Percentiles rank a stretch among this genome's conserved stretches.
phyloP scores from a whole-genome alignment of 768 basidiomycete species.

The Rhodosporidiobolus odoratus region DNA sequence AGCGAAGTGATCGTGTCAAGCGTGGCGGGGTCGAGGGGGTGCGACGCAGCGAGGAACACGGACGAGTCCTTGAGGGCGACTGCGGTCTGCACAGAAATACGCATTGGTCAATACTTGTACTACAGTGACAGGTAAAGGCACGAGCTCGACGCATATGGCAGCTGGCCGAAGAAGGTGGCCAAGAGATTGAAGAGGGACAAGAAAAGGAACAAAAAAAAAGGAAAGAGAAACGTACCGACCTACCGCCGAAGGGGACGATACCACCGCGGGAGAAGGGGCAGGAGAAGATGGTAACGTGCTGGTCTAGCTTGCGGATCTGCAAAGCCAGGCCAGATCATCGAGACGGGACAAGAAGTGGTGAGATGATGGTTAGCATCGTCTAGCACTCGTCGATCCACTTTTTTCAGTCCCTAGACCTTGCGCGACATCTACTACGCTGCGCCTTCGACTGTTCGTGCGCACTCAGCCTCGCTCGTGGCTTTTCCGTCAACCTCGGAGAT shows the following conservation, averaged over 20 bases:
- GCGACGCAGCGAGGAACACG: constrained; percentile 79
- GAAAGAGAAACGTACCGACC: constrained; percentile 44
- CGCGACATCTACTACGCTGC: no score
- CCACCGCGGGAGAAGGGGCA: constrained; percentile 46
- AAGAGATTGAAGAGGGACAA: neutral
- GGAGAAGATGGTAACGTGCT: constrained; percentile 44
- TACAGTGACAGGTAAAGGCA: no score
- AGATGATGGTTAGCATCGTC: no score
- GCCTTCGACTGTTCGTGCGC: no score
- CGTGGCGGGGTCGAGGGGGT: constrained; percentile 63
- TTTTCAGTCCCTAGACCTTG: no score
- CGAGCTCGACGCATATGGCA: no score
- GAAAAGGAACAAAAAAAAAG: neutral
- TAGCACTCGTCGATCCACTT: no score
- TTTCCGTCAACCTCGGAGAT: neutral
- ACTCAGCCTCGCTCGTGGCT: no score
- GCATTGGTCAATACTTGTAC: no score
- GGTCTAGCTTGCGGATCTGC: constrained; percentile 40
- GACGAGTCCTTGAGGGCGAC: constrained; percentile 62
- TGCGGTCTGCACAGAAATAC: constrained; percentile 59
- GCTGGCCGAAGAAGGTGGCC: no score
- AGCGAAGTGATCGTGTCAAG: constrained; percentile 59
- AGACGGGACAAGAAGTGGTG: neutral
- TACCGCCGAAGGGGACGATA: constrained; percentile 68
- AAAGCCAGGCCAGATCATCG: neutral